Percentiles rank a stretch among this genome's conserved stretches.
Conservation (phyloP, 805 yeast species). For the Zygotorulaspora chibaensis region DNA sequence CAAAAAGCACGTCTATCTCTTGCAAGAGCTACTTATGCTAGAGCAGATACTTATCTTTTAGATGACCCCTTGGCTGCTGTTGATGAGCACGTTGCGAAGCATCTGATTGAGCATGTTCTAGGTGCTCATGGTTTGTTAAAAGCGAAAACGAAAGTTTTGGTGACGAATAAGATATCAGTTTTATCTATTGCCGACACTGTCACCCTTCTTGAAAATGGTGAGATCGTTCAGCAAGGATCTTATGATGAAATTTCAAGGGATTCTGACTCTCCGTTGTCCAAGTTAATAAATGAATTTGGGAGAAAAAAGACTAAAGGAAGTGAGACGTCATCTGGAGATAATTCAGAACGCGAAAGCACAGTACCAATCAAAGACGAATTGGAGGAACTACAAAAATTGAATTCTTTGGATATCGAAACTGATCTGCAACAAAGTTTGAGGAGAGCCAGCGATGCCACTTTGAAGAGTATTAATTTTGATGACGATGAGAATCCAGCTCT, state of each 20-base stretch:
- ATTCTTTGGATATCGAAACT: conserved; percentile 24
- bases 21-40: conserved; percentile 92
- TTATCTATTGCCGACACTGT: conserved; percentile 69
- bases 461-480: conserved; percentile 33
- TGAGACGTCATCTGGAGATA: conserved; percentile 16
- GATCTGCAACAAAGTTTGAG: conserved; percentile 44
- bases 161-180: conserved; percentile 84
- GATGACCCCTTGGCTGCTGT: conserved; percentile 97
- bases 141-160: conserved; percentile 69
- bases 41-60: conserved; percentile 85
- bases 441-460: conserved; percentile 54
- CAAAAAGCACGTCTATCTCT: conserved; percentile 93
- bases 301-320: conserved; percentile 32
- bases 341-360: conserved; percentile 21
- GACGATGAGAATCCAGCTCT: conserved; percentile 36
- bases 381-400: conserved; percentile 31
- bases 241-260: conserved; percentile 46
- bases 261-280: conserved; percentile 47
- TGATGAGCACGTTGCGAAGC: conserved; percentile 93
- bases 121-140: conserved; percentile 76
- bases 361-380: conserved; percentile 29
- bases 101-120: conserved; percentile 74
- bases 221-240: conserved; percentile 61
- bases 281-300: conserved; percentile 61
- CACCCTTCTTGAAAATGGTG: conserved; percentile 65